These are phyloP conservation scores for Rhizopogon salebrosus DNA, from an alignment of 768 basidiomycete genomes.

Conservation along the genomic window DNA sequence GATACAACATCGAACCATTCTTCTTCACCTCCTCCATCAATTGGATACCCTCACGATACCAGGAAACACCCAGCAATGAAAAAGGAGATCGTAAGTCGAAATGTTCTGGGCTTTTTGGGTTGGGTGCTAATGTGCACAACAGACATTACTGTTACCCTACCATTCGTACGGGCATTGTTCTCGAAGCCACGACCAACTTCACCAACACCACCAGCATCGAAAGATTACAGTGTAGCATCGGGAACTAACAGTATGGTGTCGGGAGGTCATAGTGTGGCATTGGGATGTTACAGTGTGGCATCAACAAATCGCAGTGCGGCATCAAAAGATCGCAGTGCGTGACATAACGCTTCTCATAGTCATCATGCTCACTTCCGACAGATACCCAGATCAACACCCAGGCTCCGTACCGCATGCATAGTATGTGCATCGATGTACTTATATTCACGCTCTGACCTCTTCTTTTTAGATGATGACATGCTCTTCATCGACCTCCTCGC, in stretches of 20 bases:
- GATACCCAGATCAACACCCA: constrained; percentile 45
- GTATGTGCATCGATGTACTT: constrained; percentile 20
- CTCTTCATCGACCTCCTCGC: constrained; percentile 44
- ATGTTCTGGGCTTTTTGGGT: background rate
- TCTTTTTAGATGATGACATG: constrained; percentile 13
- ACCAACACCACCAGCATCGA: background rate
- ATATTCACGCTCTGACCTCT: background rate
- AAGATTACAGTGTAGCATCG: too few relatives aligned
- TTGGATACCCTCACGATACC: constrained; percentile 65
- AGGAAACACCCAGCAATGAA: constrained; percentile 37
- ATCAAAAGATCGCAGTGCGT: too few relatives aligned
- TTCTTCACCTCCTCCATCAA: constrained; percentile 60
- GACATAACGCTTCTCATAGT: background rate
- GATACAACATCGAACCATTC: constrained; percentile 57
- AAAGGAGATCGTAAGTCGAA: constrained; percentile 47
- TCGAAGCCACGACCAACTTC: background rate
- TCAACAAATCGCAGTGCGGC: too few relatives aligned
- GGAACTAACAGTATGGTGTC: too few relatives aligned
- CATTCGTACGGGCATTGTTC: constrained; percentile 41
- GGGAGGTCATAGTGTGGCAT: too few relatives aligned
- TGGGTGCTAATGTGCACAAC: background rate
- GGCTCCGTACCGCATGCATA: constrained; percentile 33
- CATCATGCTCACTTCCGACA: too few relatives aligned
- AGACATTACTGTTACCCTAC: constrained; percentile 55
- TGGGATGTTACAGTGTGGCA: too few relatives aligned